Conservation (phyloP, 2,329 filamentous ascomycete genomes). For the Didymella lethalis region DNA sequence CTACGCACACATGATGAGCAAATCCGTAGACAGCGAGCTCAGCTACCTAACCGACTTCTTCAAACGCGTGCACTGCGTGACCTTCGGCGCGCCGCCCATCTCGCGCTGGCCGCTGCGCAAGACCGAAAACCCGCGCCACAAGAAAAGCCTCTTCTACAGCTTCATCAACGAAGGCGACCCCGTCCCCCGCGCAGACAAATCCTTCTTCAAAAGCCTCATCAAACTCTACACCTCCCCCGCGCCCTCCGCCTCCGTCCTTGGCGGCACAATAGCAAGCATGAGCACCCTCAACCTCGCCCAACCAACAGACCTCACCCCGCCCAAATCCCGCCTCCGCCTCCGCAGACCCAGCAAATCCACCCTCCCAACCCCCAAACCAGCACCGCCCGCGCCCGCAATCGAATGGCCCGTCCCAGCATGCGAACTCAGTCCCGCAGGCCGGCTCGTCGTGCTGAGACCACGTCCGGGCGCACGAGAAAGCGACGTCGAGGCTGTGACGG, state of each 20-base stretch:
- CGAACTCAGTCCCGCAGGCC: constrained; percentile 73
- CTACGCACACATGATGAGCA: constrained; percentile 80
- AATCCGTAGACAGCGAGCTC: constrained; percentile 70
- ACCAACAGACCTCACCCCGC: constrained; percentile 14
- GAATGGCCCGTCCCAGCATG: constrained; percentile 72
- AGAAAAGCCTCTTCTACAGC: constrained; percentile 77
- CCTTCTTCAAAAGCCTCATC: constrained; percentile 75
- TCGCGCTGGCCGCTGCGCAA: constrained; percentile 73
- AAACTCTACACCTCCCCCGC: constrained; percentile 72
- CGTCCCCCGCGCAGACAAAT: constrained; percentile 77
- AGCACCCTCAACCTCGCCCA: constrained; percentile 38
- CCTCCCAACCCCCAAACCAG: constrained; percentile 26
- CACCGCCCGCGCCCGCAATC: constrained; percentile 47
- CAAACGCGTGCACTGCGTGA: constrained; percentile 82
- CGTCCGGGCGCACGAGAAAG: constrained; percentile 50
- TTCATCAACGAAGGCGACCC: constrained; percentile 90
- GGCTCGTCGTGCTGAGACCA: constrained; percentile 68
- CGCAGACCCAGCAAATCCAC: constrained; percentile 34
- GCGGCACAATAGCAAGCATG: constrained; percentile 31
- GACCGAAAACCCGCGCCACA: constrained; percentile 55
- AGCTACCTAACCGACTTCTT: constrained; percentile 73
- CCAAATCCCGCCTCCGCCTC: constrained; percentile 27
- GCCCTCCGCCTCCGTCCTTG: constrained; percentile 49
- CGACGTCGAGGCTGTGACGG: constrained; percentile 72
- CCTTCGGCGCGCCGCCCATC: constrained; percentile 83